Percentiles rank a stretch among this genome's conserved stretches.
Evolutionary conservation across 2,329 filamentous ascomycete species (phyloP).

Genomic region (Penicillium paneum): DNA sequence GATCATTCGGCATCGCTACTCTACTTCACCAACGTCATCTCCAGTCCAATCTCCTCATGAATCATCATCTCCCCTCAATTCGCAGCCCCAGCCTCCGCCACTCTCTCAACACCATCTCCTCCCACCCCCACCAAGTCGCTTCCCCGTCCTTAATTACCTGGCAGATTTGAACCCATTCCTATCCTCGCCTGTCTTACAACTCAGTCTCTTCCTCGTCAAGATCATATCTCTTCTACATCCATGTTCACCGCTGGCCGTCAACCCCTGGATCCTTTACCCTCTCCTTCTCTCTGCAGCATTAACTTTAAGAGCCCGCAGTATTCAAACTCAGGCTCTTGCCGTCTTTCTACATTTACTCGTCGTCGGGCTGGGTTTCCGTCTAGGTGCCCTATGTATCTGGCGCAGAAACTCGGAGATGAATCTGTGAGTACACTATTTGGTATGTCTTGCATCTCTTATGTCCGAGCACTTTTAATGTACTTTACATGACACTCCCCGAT

Average conservation of each 20-base stretch:
- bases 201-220: conserved; percentile 67
- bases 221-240: conserved; percentile 61
- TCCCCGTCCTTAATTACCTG: conserved; percentile 25
- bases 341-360: conserved; percentile 48
- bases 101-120: conserved; percentile 37
- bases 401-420: conserved; percentile 1
- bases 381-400: conserved; percentile 35
- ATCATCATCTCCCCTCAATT: conserved; percentile 1
- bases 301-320: conserved; percentile 50
- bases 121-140: conserved; percentile 40
- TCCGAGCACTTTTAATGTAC: neutral
- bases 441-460: neutral
- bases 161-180: conserved; percentile 28
- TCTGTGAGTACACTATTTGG: neutral
- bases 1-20: conserved; percentile 32
- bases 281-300: conserved; percentile 66
- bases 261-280: conserved; percentile 62
- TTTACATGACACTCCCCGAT: neutral
- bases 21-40: conserved; percentile 25
- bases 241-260: conserved; percentile 70
- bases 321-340: conserved; percentile 41
- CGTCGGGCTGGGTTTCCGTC: conserved; percentile 41
- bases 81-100: conserved; percentile 8
- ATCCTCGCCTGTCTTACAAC: conserved; percentile 48
- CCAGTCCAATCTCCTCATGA: conserved; percentile 19